These are phyloP conservation scores for Nosema granulosis DNA, from an alignment of 371 early-diverging fungal species.

Conservation along the genomic window DNA sequence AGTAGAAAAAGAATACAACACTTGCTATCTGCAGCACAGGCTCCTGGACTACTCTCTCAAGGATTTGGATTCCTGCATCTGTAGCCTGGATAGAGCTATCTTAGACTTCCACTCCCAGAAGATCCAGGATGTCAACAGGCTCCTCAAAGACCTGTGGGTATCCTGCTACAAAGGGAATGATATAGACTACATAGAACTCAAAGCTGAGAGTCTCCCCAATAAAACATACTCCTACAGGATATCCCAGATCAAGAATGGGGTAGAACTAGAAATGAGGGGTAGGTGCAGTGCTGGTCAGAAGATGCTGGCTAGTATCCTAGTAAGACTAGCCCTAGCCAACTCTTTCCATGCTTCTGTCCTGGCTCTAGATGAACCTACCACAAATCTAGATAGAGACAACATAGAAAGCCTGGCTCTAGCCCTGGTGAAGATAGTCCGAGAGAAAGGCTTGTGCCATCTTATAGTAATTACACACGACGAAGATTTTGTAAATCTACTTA, in stretches of 20 bases:
- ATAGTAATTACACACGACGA: conserved; percentile 99
- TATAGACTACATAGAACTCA: conserved; percentile 65
- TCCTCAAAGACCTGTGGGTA: conserved; percentile 89
- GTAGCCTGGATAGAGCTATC: conserved; percentile 83
- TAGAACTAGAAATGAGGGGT: conserved; percentile 90
- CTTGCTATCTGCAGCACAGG: conserved; percentile 45
- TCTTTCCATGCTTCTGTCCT: conserved; percentile 84
- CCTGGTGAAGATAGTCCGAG: conserved; percentile 67
- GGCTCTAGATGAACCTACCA: conserved; percentile 97
- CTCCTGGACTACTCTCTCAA: conserved; percentile 72
- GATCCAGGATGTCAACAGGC: conserved; percentile 92
- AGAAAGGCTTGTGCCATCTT: conserved; percentile 85
- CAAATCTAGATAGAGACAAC: conserved; percentile 90
- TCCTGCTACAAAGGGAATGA: conserved; percentile 90
- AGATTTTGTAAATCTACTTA: conserved; percentile 80
- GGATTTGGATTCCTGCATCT: conserved; percentile 79
- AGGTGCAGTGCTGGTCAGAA: conserved; percentile 97
- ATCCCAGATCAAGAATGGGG: conserved; percentile 76
- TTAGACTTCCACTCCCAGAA: conserved; percentile 85
- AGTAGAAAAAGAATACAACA: conserved; percentile 68
- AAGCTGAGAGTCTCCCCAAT: conserved; percentile 37
- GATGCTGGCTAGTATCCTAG: conserved; percentile 87
- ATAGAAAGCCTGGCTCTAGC: conserved; percentile 81
- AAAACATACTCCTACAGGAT: conserved; percentile 62
- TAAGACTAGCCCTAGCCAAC: conserved; percentile 91